phyloP scores from a whole-genome alignment of 2,329 filamentous ascomycete genomes.

The Orbilia quercus region DNA sequence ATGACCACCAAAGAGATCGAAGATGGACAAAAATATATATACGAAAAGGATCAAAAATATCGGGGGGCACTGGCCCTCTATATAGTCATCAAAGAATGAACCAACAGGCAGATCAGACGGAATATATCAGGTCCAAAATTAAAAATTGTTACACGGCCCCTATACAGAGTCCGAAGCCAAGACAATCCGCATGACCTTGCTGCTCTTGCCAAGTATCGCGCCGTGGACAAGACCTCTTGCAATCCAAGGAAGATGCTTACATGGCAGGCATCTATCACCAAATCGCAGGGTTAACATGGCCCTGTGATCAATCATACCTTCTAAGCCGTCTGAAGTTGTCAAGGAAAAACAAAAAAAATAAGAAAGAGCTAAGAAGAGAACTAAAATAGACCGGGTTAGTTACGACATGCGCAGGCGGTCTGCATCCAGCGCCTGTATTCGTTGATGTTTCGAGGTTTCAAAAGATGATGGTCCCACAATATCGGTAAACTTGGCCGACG shows the following conservation, averaged over 20 bases:
- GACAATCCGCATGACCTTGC: constrained; percentile 19
- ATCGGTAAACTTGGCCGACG: constrained; percentile 50
- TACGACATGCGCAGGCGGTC: constrained; percentile 37
- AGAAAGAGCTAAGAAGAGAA: neutral
- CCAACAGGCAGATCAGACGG: neutral
- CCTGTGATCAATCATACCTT: constrained; percentile 31
- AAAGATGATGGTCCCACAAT: constrained; percentile 42
- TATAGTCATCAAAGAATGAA: constrained; percentile 14
- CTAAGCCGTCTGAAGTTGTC: neutral
- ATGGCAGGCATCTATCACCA: constrained; percentile 3
- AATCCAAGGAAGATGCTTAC: constrained; percentile 29
- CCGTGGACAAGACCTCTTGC: constrained; percentile 39
- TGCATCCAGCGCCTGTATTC: constrained; percentile 1
- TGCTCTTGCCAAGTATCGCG: constrained; percentile 27
- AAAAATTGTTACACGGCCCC: constrained; percentile 33
- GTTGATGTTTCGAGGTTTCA: constrained; percentile 32
- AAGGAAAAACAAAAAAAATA: constrained; percentile 22
- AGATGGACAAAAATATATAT: too few relatives aligned
- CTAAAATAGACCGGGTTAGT: constrained; percentile 24
- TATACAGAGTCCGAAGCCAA: neutral
- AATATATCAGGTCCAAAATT: constrained; percentile 24
- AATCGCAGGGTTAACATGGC: constrained; percentile 30
- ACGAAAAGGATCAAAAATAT: constrained; percentile 1
- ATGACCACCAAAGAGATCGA: constrained; percentile 31
- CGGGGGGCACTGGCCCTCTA: constrained; percentile 26